Conservation (phyloP, 1,139 yeast species). For the Pichia norvegensis region DNA sequence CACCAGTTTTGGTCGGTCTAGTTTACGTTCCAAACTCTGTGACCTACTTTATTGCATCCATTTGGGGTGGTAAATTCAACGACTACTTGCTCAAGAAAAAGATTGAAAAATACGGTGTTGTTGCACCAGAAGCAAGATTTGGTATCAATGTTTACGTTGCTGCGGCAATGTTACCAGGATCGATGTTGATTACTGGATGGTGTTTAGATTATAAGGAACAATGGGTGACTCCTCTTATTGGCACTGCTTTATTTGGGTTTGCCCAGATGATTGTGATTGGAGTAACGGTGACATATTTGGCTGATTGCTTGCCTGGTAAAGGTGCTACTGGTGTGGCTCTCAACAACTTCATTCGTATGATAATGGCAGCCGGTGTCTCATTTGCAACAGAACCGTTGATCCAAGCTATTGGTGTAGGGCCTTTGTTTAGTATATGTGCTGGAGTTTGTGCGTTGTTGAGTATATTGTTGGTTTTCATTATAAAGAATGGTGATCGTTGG, state of each 20-base stretch:
- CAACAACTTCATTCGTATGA: conserved; percentile 66
- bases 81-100: conserved; percentile 53
- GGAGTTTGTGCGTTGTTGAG: conserved; percentile 43
- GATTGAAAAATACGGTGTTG: conserved; percentile 49
- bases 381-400: conserved; percentile 67
- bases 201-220: conserved; percentile 54
- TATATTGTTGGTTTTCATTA: conserved; percentile 42
- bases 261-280: conserved; percentile 83
- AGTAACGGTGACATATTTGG: conserved; percentile 70
- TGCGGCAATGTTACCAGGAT: conserved; percentile 51
- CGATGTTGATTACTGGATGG: conserved; percentile 78
- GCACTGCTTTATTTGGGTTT: conserved; percentile 75
- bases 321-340: conserved; percentile 88
- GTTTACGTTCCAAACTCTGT: conserved; percentile 79
- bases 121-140: conserved; percentile 70
- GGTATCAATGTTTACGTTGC: conserved; percentile 70
- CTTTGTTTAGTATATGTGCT: conserved; percentile 58
- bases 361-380: conserved; percentile 68
- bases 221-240: conserved; percentile 74
- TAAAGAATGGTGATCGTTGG: conserved; percentile 52
- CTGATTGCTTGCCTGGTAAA: conserved; percentile 78
- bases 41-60: conserved; percentile 64
- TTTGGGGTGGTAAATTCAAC: conserved; percentile 74
- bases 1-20: conserved; percentile 59
- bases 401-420: conserved; percentile 60